Evolutionary conservation across 768 basidiomycete genomes (phyloP).

Genomic region (Auriscalpium orientale): DNA sequence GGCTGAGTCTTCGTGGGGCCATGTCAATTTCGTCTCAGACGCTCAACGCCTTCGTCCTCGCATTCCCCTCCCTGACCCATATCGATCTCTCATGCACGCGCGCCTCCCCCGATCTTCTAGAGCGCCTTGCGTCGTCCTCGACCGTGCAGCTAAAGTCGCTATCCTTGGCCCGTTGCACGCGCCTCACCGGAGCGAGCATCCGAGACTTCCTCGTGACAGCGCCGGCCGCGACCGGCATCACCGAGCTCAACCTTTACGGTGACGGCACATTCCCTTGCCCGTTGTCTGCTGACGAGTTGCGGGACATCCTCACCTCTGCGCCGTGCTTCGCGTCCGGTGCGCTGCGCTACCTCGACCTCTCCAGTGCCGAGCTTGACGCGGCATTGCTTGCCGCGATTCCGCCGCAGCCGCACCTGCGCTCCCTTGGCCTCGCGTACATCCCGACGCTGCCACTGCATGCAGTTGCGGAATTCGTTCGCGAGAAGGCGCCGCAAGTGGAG

Average conservation of each 20-base stretch:
- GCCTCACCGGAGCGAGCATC: conserved; percentile 74
- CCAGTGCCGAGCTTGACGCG: conserved; percentile 62
- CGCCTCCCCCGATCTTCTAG: conserved; percentile 65
- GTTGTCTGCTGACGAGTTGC: conserved; percentile 57
- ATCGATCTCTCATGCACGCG: conserved; percentile 64
- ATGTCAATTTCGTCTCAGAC: conserved; percentile 67
- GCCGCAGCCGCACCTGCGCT: conserved; percentile 69
- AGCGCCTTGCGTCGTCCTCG: conserved; percentile 50
- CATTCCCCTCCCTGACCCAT: conserved; percentile 73
- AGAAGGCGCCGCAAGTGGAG: conserved; percentile 72
- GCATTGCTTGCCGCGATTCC: conserved; percentile 43
- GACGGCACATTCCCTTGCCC: conserved; percentile 78
- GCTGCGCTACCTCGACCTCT: conserved; percentile 85
- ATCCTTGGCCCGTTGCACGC: conserved; percentile 79
- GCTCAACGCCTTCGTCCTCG: conserved; percentile 65
- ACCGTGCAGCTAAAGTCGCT: conserved; percentile 71
- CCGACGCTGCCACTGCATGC: conserved; percentile 56
- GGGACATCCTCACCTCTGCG: conserved; percentile 57
- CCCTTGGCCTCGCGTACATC: conserved; percentile 86
- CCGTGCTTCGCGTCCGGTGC: conserved; percentile 74
- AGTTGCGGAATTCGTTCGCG: conserved; percentile 60
- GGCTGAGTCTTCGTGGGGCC: conserved; percentile 76
- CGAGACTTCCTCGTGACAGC: conserved; percentile 64
- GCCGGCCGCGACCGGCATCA: conserved; percentile 50
- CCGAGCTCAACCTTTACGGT: conserved; percentile 83